phyloP scores from a whole-genome alignment of 129 eudicot species.

The Helianthus tuberosus region DNA sequence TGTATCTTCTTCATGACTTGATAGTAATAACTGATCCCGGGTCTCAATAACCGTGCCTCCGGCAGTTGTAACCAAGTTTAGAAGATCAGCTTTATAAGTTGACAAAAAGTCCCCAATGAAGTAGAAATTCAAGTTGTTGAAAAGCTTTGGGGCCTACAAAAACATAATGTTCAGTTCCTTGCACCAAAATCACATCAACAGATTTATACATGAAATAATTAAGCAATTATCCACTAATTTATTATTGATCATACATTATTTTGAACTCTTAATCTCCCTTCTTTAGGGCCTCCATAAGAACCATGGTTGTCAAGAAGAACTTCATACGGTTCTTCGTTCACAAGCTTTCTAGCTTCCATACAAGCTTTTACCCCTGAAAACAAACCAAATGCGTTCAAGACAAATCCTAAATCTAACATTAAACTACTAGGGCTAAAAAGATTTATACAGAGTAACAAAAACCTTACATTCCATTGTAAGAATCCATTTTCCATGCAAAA shows the following conservation, averaged over 20 bases:
- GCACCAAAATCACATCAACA: neutral
- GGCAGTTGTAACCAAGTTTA: slow-evolving; percentile 48
- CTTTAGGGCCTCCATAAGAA: slow-evolving; percentile 68
- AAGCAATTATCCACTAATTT: neutral
- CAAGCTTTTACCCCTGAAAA: slow-evolving; percentile 83
- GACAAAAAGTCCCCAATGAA: slow-evolving; percentile 62
- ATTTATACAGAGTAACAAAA: slow-evolving; percentile 10
- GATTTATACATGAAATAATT: neutral
- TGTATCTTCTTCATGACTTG: slow-evolving; percentile 13
- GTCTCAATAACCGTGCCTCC: slow-evolving; percentile 52
- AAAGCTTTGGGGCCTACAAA: slow-evolving; percentile 75
- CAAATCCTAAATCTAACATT: neutral
- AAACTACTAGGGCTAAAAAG: neutral
- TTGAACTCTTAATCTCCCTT: slow-evolving; percentile 61
- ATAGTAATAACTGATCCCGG: slow-evolving; percentile 31
- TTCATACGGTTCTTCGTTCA: slow-evolving; percentile 76
- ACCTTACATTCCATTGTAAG: slow-evolving; percentile 75
- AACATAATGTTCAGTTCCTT: neutral
- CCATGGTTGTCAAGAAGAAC: slow-evolving; percentile 72
- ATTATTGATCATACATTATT: slow-evolving; percentile 46
- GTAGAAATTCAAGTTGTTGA: slow-evolving; percentile 52
- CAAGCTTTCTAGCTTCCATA: slow-evolving; percentile 38
- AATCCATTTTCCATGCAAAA: slow-evolving; percentile 85
- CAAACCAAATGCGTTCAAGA: neutral
- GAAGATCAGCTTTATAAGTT: slow-evolving; percentile 45